phyloP scores from a whole-genome alignment of 2,329 filamentous ascomycete species.

The Cryphonectria radicalis region DNA sequence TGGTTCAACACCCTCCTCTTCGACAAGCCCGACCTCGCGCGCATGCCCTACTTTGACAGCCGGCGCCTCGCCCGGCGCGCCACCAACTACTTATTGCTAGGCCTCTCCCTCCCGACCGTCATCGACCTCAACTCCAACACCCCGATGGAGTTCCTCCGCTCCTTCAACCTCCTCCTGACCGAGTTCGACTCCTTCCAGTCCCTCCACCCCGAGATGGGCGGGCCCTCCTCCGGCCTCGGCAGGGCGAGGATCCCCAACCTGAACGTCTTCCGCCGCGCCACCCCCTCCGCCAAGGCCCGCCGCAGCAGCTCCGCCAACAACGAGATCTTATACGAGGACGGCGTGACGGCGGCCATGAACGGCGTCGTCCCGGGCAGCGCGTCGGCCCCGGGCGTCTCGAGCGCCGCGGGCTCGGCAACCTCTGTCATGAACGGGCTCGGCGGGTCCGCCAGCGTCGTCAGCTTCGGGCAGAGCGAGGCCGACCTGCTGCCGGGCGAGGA shows the following conservation, averaged over 20 bases:
- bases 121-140: constrained; percentile 84
- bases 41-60: constrained; percentile 83
- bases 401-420: constrained; percentile 18
- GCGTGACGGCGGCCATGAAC: constrained; percentile 22
- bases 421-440: constrained; percentile 37
- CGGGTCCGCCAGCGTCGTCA: constrained; percentile 53
- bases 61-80: constrained; percentile 87
- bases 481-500: constrained; percentile 82
- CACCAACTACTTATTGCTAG: constrained; percentile 90
- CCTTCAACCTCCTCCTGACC: constrained; percentile 79
- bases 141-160: constrained; percentile 83
- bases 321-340: constrained; percentile 39
- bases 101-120: constrained; percentile 86
- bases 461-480: constrained; percentile 61
- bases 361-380: constrained; percentile 34
- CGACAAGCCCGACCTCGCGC: constrained; percentile 76
- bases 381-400: constrained; percentile 2
- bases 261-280: constrained; percentile 79
- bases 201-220: constrained; percentile 78
- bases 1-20: constrained; percentile 99
- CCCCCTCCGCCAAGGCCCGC: constrained; percentile 60
- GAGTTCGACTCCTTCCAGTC: constrained; percentile 96
- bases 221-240: constrained; percentile 69
- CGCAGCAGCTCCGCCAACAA: constrained; percentile 53
- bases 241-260: constrained; percentile 82